Evolutionary conservation across 441 rosid species (phyloP).

Genomic region (Corymbia calophylla): DNA sequence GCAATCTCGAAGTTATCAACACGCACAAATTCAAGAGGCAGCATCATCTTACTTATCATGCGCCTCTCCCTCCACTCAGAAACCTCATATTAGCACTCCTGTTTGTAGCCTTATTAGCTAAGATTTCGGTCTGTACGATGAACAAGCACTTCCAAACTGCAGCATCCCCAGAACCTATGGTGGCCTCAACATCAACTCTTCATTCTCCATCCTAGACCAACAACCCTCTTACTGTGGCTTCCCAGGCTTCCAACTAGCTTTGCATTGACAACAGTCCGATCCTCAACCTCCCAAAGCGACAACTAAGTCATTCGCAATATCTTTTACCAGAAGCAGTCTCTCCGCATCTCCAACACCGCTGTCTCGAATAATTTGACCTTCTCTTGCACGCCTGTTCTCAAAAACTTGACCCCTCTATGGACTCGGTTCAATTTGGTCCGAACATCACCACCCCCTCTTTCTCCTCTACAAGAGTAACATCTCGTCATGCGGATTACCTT

Average conservation of each 20-base stretch:
- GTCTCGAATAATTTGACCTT: neutral
- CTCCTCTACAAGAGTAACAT: slow-evolving; percentile 24
- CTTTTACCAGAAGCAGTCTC: neutral
- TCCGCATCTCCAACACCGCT: neutral
- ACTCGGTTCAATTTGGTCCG: neutral
- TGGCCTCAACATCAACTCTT: slow-evolving; percentile 20
- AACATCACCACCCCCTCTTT: neutral
- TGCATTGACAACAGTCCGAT: slow-evolving; percentile 16
- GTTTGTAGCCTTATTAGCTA: neutral
- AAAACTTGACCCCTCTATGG: neutral
- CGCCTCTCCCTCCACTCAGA: too few relatives aligned
- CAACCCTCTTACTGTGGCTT: slow-evolving; percentile 26
- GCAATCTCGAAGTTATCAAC: too few relatives aligned
- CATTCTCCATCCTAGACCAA: slow-evolving; percentile 20
- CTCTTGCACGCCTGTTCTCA: slow-evolving; percentile 4
- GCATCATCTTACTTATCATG: too few relatives aligned
- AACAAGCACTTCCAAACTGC: slow-evolving; percentile 6
- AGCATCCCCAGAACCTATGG: neutral
- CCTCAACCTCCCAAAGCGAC: neutral
- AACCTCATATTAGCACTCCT: neutral
- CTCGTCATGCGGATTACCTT: neutral
- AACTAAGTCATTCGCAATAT: slow-evolving; percentile 4
- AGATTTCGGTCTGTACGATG: too few relatives aligned
- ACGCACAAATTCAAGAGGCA: too few relatives aligned
- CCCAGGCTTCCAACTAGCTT: slow-evolving; percentile 35